Base-by-base conservation (phyloP, 1,284 basidiomycete genomes). In the Inonotus obliquus region DNA sequence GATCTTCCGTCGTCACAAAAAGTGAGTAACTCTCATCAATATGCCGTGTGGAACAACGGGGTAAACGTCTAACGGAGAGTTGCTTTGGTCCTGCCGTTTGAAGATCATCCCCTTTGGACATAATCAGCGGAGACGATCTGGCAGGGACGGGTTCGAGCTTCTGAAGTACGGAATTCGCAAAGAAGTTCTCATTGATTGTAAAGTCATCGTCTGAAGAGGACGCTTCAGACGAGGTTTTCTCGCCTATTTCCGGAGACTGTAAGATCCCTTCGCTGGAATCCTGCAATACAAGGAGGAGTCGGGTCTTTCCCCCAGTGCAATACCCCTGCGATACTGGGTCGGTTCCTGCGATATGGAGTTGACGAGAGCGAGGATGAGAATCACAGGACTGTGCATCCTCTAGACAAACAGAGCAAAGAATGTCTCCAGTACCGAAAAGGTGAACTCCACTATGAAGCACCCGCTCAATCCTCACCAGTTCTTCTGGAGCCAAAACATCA, bases 281-380 rank as follows among this genome's bases (percentile, higher is more conserved):
- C 37, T 51, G 23, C 35, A 52, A 75, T 1, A 80, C 71, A 11
- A 93, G 70, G 55, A 90, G 78, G 51, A 94, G 75, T 48, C 75
- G 78, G 1, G 92, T 92, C 27, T 68, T 69, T 2, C 78, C 79
- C 32, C 69, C 72, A 17, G 76, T 72, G 5, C 82, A 79, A 62
- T 79, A 74, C 17, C 94, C 94, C 75, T 94, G 91, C 21, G 81
- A 73, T 25, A 88, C 86, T 0, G 93, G 92, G 63, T 90, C 84
- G 2, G 81, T 68, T 73, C 85, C 79, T 63, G 80, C 77, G 38
- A 87, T 65, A 38, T 64, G 69, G 61, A 75, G 74, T 38, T 73
- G 71, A 41, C 68, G 21, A 14, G 51, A 13, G 6, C 47, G 47
- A n/a, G 17, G 21, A 13, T 21, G 52, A 21, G 25, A 48, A n/a